Base-by-base conservation (phyloP, 306 rosid genomes). In the Psophocarpus tetragonolobus region DNA sequence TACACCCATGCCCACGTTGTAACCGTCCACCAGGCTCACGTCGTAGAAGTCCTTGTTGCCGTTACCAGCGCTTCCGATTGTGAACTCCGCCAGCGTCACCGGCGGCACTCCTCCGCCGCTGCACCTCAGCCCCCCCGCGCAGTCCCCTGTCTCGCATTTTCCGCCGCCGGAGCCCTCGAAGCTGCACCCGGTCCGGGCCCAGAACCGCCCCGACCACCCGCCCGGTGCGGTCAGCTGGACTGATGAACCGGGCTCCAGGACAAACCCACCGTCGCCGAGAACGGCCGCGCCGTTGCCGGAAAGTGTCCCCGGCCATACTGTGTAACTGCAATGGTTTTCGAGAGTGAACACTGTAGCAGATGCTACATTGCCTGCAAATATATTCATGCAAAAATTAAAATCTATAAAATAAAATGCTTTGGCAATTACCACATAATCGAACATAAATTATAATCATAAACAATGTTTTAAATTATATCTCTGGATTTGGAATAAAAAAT, bases 131-230 rank as follows among this genome's bases (percentile, higher is more conserved):
- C 64, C 65, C 4, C 97, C 96, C 0, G 17, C 61, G 2, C 97
- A 91, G 61, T 90, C 90, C 0, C 96, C 97, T 0, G 97, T 92
- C 38, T 18, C 29, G 72, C 98, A 92, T 12, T 69, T 80, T 0
- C 97, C 97, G 15, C 32, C 79, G 0, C 96, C 97, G 4, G 85
- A 26, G n/a, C 21, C 21, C 15, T 92, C 94, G 20, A 92, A 94
- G 39, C 64, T 70, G 82, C 97, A 92, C 9, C 87, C 86, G 3
- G 98, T 95, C 24, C 98, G 42, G 12, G 63, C 98, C 98, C 98
- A 95, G 60, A 92, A 82, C 11, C 98, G 81, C 3, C 98, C 98
- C 0, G 98, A 95, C 98, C 97, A 95, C 0, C 98, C 97, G 0
- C 78, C 29, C 1, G 92, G 93, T 1, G 93, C 96, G 0, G 83